A percentile compares a stretch with the other conserved stretches of the same genome.
Conservation (phyloP, 768 basidiomycete species). For the Cyclocybe cylindracea region DNA sequence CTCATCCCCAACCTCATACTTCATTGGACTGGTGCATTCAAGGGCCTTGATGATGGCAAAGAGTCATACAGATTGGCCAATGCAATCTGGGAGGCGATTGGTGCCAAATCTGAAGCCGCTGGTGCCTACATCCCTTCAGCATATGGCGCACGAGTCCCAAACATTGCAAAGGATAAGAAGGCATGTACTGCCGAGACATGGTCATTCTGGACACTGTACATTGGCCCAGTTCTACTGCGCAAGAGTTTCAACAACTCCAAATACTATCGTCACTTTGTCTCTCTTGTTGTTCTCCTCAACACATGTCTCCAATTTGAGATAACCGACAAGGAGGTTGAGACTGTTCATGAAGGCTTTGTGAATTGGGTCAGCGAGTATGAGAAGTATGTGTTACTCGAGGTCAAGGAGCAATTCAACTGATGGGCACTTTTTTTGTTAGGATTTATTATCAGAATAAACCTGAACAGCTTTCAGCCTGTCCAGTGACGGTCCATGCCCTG, state of each 20-base stretch:
- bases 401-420: no score
- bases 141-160: constrained; percentile 34
- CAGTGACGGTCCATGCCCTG: constrained; percentile 31
- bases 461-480: constrained; percentile 25
- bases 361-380: constrained; percentile 41
- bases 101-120: constrained; percentile 29
- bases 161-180: constrained; percentile 27
- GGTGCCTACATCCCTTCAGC: constrained; percentile 38
- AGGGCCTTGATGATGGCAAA: constrained; percentile 31
- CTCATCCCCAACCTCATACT: constrained; percentile 25
- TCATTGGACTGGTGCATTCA: constrained; percentile 42
- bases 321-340: constrained; percentile 21
- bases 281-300: constrained; percentile 37
- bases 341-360: constrained; percentile 28
- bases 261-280: constrained; percentile 46
- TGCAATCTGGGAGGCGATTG: constrained; percentile 41
- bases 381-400: no score
- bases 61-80: constrained; percentile 28
- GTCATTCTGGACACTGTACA: constrained; percentile 39
- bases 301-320: constrained; percentile 37
- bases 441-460: constrained; percentile 27
- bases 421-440: constrained; percentile 19
- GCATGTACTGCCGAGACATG: constrained; percentile 37
- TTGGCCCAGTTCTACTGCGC: constrained; percentile 39
- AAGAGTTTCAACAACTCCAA: constrained; percentile 25